Evolutionary conservation across 148 eudicot species (phyloP).

Genomic region (Fagopyrum tataricum): DNA sequence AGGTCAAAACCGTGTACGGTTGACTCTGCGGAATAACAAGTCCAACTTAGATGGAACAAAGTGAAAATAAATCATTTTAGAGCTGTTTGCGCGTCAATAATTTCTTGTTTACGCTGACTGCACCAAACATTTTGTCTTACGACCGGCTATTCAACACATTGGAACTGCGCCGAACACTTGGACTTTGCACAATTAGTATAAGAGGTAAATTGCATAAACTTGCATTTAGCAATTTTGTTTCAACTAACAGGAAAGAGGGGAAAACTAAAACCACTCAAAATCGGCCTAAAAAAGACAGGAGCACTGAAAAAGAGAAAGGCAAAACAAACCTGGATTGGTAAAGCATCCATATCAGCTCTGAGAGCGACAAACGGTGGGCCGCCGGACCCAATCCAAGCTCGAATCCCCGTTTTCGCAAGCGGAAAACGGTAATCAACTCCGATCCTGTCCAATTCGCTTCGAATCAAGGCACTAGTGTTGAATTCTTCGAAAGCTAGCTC

Average conservation of each 20-base stretch:
- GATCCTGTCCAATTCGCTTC: constrained; percentile 13
- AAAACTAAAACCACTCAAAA: not conserved
- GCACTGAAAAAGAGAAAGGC: not conserved
- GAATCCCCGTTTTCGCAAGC: constrained; percentile 13
- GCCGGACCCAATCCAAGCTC: constrained; percentile 17
- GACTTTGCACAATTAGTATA: too few relatives aligned
- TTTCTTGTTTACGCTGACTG: too few relatives aligned
- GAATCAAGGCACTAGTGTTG: constrained; percentile 8
- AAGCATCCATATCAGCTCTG: constrained; percentile 17
- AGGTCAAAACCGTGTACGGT: too few relatives aligned
- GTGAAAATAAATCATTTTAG: not conserved
- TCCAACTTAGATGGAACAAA: too few relatives aligned
- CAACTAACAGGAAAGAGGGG: too few relatives aligned
- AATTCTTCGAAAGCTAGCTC: constrained; percentile 15
- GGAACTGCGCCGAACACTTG: too few relatives aligned
- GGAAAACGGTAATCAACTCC: constrained; percentile 10
- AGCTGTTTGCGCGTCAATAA: too few relatives aligned
- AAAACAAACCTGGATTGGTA: constrained; percentile 13
- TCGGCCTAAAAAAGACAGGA: not conserved
- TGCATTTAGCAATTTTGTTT: too few relatives aligned
- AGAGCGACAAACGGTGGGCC: constrained; percentile 15
- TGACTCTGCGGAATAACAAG: too few relatives aligned
- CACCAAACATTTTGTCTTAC: too few relatives aligned
- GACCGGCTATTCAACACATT: too few relatives aligned
- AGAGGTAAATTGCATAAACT: too few relatives aligned